Percentiles rank a stretch among this genome's conserved stretches.
phyloP scores from a whole-genome alignment of 345 rosid species.

The Camelina laxa region DNA sequence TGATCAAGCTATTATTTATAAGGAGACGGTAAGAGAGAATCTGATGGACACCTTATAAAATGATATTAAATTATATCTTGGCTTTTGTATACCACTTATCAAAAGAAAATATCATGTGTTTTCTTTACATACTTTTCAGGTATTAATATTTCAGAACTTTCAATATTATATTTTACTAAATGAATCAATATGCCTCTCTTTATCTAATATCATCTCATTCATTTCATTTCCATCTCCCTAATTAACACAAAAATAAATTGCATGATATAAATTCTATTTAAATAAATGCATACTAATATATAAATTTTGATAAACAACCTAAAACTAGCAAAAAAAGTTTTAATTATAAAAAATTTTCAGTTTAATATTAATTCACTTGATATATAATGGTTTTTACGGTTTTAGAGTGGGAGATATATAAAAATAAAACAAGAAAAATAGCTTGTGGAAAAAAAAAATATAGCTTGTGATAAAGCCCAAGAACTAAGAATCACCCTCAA shows the following conservation, averaged over 20 bases:
- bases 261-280: neutral
- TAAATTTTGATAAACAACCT: too few relatives aligned
- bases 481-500: too few relatives aligned
- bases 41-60: conserved; percentile 13
- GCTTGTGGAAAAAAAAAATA: too few relatives aligned
- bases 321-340: neutral
- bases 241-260: neutral
- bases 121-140: neutral
- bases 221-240: neutral
- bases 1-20: conserved; percentile 32
- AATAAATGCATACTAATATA: neutral
- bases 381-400: too few relatives aligned
- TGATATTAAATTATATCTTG: conserved; percentile 23
- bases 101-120: neutral
- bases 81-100: conserved; percentile 27
- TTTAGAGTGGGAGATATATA: too few relatives aligned
- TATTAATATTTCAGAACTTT: neutral
- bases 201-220: neutral
- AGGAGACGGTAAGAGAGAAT: conserved; percentile 21
- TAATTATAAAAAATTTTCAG: too few relatives aligned
- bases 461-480: too few relatives aligned
- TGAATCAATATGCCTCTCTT: neutral
- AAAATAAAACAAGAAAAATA: too few relatives aligned
- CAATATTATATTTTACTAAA: neutral
- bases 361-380: neutral